phyloP scores from a whole-genome alignment of 495 filamentous ascomycete species.

The Talaromyces thailandensis region DNA sequence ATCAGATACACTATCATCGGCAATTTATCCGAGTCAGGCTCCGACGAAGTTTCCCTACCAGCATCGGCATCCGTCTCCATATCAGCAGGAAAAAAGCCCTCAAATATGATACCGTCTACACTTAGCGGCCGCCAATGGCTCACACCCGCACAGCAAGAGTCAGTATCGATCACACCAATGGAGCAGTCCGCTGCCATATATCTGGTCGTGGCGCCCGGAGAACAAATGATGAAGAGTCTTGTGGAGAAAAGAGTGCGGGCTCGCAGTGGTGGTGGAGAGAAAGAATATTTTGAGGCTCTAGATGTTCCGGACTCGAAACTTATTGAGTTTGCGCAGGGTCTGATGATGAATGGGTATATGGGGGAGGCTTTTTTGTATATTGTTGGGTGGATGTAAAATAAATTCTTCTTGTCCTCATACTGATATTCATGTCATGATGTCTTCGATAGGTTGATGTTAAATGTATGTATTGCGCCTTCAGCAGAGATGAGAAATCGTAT shows the following conservation, averaged over 20 bases:
- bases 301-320: conserved; percentile 16
- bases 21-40: conserved; percentile 4
- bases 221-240: conserved; percentile 18
- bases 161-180: conserved; percentile 12
- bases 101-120: neutral
- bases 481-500: neutral
- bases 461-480: neutral
- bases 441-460: neutral
- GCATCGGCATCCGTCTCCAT: neutral
- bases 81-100: conserved; percentile 1
- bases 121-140: conserved; percentile 12
- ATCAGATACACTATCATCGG: conserved; percentile 16
- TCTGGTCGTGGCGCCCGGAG: conserved; percentile 20
- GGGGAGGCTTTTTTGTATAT: conserved; percentile 24
- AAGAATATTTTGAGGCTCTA: conserved; percentile 13
- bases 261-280: conserved; percentile 14
- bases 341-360: conserved; percentile 17
- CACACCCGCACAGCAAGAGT: conserved; percentile 17
- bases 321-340: conserved; percentile 24
- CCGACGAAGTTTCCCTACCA: neutral
- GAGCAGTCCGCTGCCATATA: conserved; percentile 12
- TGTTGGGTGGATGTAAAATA: conserved; percentile 21
- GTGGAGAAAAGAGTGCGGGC: conserved; percentile 17
- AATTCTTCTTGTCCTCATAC: neutral
- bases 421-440: neutral